Percentiles rank a stretch among this genome's conserved stretches.
phyloP scores from a whole-genome alignment of 2,329 filamentous ascomycete species.

The Fusarium fujikuroi region DNA sequence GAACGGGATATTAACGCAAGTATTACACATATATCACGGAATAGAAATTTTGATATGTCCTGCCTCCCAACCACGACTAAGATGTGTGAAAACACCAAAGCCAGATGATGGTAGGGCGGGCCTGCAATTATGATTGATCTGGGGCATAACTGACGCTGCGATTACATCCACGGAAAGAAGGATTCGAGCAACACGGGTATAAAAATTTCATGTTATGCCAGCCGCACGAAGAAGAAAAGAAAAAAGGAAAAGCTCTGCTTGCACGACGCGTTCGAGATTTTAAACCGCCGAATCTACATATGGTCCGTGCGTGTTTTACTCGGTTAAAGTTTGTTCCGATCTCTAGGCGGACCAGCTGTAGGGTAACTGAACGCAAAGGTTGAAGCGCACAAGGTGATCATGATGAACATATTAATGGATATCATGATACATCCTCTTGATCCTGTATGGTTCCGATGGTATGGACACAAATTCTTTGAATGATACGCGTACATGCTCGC shows the following conservation, averaged over 20 bases:
- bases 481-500: background rate
- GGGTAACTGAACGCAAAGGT: constrained; percentile 7
- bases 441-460: background rate
- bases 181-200: constrained; percentile 85
- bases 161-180: constrained; percentile 61
- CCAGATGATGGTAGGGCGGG: constrained; percentile 64
- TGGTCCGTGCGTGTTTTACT: constrained; percentile 14
- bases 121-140: constrained; percentile 84
- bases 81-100: constrained; percentile 46
- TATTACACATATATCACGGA: constrained; percentile 10
- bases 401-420: background rate
- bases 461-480: background rate
- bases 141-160: constrained; percentile 82
- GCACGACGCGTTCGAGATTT: constrained; percentile 39
- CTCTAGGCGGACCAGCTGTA: background rate
- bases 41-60: constrained; percentile 52
- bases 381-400: background rate
- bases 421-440: background rate
- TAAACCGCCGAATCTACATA: constrained; percentile 32
- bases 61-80: constrained; percentile 52
- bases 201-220: constrained; percentile 74
- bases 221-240: constrained; percentile 81
- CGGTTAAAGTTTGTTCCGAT: constrained; percentile 13
- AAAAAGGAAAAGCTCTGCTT: constrained; percentile 54
- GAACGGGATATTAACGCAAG: background rate